phyloP scores from a whole-genome alignment of 2,329 filamentous ascomycete genomes.

The Colletotrichum sansevieriae region DNA sequence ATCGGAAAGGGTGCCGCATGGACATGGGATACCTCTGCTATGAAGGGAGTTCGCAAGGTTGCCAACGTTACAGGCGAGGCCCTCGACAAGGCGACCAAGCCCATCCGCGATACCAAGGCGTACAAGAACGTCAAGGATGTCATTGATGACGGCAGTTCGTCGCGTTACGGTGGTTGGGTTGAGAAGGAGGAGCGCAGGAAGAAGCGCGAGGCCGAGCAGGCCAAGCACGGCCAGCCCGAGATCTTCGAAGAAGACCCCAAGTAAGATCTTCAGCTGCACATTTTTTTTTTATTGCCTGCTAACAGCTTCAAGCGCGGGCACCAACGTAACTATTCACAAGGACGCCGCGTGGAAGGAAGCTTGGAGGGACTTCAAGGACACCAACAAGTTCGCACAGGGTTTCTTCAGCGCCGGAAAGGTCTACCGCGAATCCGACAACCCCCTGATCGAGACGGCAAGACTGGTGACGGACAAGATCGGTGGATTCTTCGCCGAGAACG shows the following conservation, averaged over 20 bases:
- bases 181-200: constrained; percentile 94
- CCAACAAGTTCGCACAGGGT: constrained; percentile 87
- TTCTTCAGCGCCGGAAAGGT: constrained; percentile 87
- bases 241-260: constrained; percentile 86
- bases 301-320: constrained; percentile 79
- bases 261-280: constrained; percentile 65
- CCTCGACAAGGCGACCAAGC: constrained; percentile 94
- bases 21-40: constrained; percentile 96
- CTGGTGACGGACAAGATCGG: constrained; percentile 94
- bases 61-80: constrained; percentile 88
- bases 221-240: constrained; percentile 62
- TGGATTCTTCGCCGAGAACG: constrained; percentile 98
- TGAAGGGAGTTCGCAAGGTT: constrained; percentile 90
- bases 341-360: constrained; percentile 98
- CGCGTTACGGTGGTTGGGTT: constrained; percentile 94
- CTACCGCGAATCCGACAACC: constrained; percentile 98
- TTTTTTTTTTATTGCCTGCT: constrained; percentile 45
- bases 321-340: constrained; percentile 95
- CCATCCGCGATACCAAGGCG: constrained; percentile 92
- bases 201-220: constrained; percentile 80
- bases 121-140: constrained; percentile 96
- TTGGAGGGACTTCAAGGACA: constrained; percentile 96
- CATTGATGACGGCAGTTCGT: constrained; percentile 97
- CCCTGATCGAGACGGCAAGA: constrained; percentile 90
- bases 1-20: constrained; percentile 93